Evolutionary conservation across 768 basidiomycete species (phyloP), one percentile per base, ranked within the genome.

Genomic region (Podaxis sp.): DNA sequence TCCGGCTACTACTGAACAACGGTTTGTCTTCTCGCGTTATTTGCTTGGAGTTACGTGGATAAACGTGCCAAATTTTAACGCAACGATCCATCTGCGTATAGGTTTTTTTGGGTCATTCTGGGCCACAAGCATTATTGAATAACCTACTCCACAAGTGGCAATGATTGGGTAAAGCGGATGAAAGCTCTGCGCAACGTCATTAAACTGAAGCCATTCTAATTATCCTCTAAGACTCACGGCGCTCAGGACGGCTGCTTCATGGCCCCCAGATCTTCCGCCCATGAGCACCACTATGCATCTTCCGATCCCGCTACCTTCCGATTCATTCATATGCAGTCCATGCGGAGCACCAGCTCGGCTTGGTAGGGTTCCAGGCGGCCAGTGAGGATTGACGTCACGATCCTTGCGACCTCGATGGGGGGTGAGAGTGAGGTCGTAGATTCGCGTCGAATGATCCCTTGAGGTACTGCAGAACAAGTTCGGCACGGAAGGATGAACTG

Each of bases 51-150:
- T 71, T 74, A 1, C 50, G 50, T 11, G 70, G 72, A 25, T 82
- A 79, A 18, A 88, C 71, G 50, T 78, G 74, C 91, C 91, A 93
- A 5, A 93, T 89, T 71, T 91, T 91, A 36, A 91, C 82, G 2
- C 78, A 74, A 61, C 89, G 81, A 64, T 93, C 91, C 64, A 90
- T 76, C 90, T 92, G 56, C 13, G 59, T 36, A 14, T 2, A 23
- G 40, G 56, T 60, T 27, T 7, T 55, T 7, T 59, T 59, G 18
- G 59, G 61, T 18, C 58, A 50, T 28, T 25, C 16, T 7, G 18
- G n/a, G 13, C 18, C 4, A 32, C 3, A 21, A 35, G 32, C 44
- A 42, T 7, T 65, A 63, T 35, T 44, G 28, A 47, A 10, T 5
- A 48, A 74, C 85, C 61, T 69, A 91, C 90, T 21, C 90, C 90